phyloP scores from a whole-genome alignment of 768 basidiomycete genomes.

The Psilocybe cubensis region DNA sequence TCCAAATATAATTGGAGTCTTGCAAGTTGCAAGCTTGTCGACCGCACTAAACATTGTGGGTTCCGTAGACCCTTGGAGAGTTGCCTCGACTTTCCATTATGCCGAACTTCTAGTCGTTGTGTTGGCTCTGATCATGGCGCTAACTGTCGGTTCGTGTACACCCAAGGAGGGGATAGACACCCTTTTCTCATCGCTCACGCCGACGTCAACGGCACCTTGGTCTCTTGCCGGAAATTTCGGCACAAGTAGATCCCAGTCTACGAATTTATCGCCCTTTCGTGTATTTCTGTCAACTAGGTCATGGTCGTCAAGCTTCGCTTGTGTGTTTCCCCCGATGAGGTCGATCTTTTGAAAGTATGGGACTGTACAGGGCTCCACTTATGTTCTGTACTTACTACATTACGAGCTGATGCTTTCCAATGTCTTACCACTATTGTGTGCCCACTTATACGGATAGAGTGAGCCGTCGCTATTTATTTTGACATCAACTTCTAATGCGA shows the following conservation, averaged over 20 bases:
- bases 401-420: background rate
- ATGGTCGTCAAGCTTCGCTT: slow-evolving; percentile 13
- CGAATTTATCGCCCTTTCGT: slow-evolving; percentile 5
- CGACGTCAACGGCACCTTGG: slow-evolving; percentile 7
- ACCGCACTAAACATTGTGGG: background rate
- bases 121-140: background rate
- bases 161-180: background rate
- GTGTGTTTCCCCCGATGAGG: slow-evolving; percentile 13
- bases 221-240: slow-evolving; percentile 5
- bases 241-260: background rate
- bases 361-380: background rate
- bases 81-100: background rate
- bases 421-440: background rate
- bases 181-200: background rate
- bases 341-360: slow-evolving; percentile 11
- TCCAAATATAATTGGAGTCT: background rate
- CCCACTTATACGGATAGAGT: background rate
- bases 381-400: too few relatives aligned
- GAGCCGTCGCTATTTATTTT: background rate
- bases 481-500: background rate
- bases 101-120: background rate
- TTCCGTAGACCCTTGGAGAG: background rate
- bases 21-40: background rate
- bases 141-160: background rate
- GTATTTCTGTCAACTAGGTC: slow-evolving; percentile 13